Evolutionary conservation across 2,329 filamentous ascomycete genomes (phyloP).

Genomic region (Cladosporium sp.): DNA sequence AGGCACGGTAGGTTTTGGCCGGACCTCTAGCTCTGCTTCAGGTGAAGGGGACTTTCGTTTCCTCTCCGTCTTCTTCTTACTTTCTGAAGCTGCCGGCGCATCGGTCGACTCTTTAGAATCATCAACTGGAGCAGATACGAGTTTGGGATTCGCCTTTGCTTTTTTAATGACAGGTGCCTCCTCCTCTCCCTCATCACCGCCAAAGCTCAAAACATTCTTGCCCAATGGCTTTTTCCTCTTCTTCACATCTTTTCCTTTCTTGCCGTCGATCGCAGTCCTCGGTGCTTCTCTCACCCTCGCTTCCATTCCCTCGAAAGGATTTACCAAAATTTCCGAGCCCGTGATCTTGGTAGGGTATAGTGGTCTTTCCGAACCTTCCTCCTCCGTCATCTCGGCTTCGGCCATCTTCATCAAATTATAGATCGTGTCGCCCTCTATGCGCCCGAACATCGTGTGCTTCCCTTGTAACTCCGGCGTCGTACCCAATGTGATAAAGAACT

Average conservation of each 20-base stretch:
- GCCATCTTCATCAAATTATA: constrained; percentile 95
- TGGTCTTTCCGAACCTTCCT: constrained; percentile 71
- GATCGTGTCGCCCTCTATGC: constrained; percentile 88
- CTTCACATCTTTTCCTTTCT: constrained; percentile 53
- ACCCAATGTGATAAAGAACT: constrained; percentile 93
- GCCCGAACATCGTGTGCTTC: constrained; percentile 89
- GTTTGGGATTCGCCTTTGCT: constrained; percentile 70
- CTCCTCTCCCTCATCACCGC: constrained; percentile 56
- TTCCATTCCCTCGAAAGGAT: constrained; percentile 78
- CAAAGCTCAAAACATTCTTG: constrained; percentile 76
- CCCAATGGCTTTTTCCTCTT: constrained; percentile 65
- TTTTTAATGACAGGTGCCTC: constrained; percentile 64
- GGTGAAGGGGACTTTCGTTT: constrained; percentile 15
- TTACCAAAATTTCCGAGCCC: constrained; percentile 68
- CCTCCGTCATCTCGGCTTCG: constrained; percentile 70
- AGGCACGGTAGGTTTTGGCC: constrained; percentile 2
- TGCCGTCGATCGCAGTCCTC: constrained; percentile 43
- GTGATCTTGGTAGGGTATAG: constrained; percentile 80
- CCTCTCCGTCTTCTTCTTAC: constrained; percentile 18
- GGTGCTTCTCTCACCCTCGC: constrained; percentile 57
- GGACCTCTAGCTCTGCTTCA: constrained; percentile 13
- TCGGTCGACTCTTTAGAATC: constrained; percentile 20
- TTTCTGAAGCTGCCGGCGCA: constrained; percentile 19
- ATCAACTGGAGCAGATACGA: constrained; percentile 43
- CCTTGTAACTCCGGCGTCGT: constrained; percentile 77